A percentile compares a stretch with the other conserved stretches of the same genome.
Conservation (phyloP, 306 rosid species). For the Alnus rubra region DNA sequence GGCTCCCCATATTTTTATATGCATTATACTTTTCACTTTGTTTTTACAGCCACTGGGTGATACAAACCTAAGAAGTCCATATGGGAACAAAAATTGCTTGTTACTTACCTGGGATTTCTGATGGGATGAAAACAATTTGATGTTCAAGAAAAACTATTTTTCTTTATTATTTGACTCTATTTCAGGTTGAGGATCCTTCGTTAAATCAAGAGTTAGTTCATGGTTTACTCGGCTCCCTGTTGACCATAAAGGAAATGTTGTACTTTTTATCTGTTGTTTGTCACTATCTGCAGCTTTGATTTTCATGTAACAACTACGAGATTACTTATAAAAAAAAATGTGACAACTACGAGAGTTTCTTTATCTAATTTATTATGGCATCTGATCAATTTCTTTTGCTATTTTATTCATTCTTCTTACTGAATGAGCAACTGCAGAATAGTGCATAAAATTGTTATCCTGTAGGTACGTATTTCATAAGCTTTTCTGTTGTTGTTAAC, state of each 20-base stretch:
- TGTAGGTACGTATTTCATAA: constrained; percentile 4
- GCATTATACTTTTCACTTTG: neutral
- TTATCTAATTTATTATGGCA: neutral
- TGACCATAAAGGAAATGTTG: neutral
- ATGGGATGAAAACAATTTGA: neutral
- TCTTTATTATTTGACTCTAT: neutral
- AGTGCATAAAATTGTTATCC: neutral
- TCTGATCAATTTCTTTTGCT: neutral
- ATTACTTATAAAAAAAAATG: neutral
- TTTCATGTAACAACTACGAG: constrained; percentile 5
- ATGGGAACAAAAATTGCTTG: neutral
- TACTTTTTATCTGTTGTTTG: neutral
- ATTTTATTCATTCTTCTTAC: neutral
- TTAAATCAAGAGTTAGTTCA: neutral
- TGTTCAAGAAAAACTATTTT: neutral
- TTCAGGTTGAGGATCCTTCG: neutral
- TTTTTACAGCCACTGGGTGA: neutral
- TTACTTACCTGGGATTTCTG: neutral
- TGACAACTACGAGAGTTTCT: neutral
- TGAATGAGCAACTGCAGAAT: neutral
- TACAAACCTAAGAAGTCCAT: neutral
- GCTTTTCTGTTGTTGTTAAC: constrained; percentile 32
- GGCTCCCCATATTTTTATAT: neutral
- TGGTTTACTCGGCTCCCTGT: neutral
- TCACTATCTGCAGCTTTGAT: neutral